These are phyloP conservation scores for Wickerhamomyces bisporus DNA, from an alignment of 805 yeast genomes.

Conservation along the genomic window DNA sequence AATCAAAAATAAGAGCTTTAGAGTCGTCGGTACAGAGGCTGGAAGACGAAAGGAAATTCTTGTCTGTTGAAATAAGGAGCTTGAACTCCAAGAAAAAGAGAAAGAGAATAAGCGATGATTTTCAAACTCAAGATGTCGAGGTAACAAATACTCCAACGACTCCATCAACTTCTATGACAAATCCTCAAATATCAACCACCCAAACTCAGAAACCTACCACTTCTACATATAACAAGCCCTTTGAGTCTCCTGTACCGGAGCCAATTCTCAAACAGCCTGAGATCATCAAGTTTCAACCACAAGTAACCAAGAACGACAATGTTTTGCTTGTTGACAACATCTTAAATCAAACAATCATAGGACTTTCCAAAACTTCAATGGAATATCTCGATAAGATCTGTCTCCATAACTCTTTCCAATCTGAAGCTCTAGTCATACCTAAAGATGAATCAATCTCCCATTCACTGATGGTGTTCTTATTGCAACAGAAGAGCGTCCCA, in stretches of 20 bases:
- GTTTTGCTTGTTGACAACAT: constrained; percentile 31
- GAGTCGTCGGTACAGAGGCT: constrained; percentile 37
- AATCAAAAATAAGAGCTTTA: constrained; percentile 34
- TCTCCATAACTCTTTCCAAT: constrained; percentile 5
- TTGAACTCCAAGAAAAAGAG: constrained; percentile 16
- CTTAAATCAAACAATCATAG: constrained; percentile 31
- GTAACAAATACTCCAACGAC: neutral
- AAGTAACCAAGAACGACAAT: constrained; percentile 28
- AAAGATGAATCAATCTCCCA: constrained; percentile 29
- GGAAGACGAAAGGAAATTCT: constrained; percentile 52
- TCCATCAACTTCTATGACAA: too few relatives aligned
- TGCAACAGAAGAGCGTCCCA: constrained; percentile 34
- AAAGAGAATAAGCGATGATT: constrained; percentile 8
- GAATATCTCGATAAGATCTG: constrained; percentile 29
- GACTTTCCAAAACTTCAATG: constrained; percentile 28
- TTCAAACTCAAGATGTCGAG: constrained; percentile 5
- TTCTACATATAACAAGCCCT: too few relatives aligned
- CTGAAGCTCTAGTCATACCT: constrained; percentile 22
- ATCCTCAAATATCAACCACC: constrained; percentile 8
- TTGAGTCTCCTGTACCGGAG: too few relatives aligned
- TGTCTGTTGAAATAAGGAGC: constrained; percentile 42
- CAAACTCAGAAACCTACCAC: constrained; percentile 8
- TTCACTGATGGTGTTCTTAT: constrained; percentile 37
- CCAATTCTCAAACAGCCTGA: neutral
- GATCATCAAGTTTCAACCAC: constrained; percentile 8